Evolutionary conservation across 2,329 filamentous ascomycete species (phyloP), one percentile per base, ranked within the genome.

Genomic region (Graphiopsis chlorocephala): DNA sequence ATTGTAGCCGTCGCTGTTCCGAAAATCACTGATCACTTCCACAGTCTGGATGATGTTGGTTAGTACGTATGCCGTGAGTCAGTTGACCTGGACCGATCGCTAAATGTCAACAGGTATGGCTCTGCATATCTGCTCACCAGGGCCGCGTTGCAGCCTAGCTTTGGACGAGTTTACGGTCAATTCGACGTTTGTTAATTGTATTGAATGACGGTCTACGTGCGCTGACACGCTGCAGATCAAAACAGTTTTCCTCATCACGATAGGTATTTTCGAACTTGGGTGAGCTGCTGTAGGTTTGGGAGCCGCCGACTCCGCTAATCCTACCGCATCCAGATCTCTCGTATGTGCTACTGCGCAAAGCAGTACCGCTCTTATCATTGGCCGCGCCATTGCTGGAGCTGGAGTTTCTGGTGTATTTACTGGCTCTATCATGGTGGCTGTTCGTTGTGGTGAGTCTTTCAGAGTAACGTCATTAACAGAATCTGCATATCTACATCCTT

Each of bases 1-100:
- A 82, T 82, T 66, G 80, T 83, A 45, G 76, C 78, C 14, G 82
- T 80, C 2, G 81, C 81, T 7, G 82, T 83, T 52, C 80, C 81
- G 7, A 73, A 74, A 25, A 83, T 83, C 66, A 82, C 81, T 1
- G 79, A 82, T 74, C 73, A 82, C 60, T 82, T 81, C 72, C 74
- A 80, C 28, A 74, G 78, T 8, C 73, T 82, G 15, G 75, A 80
- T 63, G 79, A 81, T 61, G 78, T 82, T 0, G 80, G 79, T 17
- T 82, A 80, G 80, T 83, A 82, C 53, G 72, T 42, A 31, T 31
- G 10, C 10, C 4, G 11, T n/a, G 2, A 31, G 8, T 8, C 2
- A 6, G 29, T 11, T 31, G 4, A 11, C 8, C 29, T 31, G 29
- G 29, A 11, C 29, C 10, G 8, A 31, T 31, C 10, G 29, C 42